phyloP scores from a whole-genome alignment of 2,329 filamentous ascomycete species.

The Albifimbria verrucaria region DNA sequence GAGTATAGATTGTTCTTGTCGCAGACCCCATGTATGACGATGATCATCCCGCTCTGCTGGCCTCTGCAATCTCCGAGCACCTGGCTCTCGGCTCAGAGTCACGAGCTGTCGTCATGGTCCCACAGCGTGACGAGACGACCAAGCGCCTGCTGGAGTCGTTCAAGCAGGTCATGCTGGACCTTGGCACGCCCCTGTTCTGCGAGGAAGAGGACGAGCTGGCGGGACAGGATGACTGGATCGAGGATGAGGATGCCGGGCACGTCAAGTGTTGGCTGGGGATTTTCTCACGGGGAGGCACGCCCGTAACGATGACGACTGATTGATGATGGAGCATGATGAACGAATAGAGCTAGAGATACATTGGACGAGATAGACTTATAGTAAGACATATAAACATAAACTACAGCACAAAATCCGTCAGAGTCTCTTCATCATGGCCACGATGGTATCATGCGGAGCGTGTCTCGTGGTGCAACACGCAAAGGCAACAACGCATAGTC shows the following conservation, averaged over 20 bases:
- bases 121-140: constrained; percentile 68
- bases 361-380: neutral
- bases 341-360: neutral
- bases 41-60: constrained; percentile 73
- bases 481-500: neutral
- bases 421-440: neutral
- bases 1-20: constrained; percentile 65
- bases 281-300: constrained; percentile 39
- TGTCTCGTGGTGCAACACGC: neutral
- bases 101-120: constrained; percentile 75
- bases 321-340: neutral
- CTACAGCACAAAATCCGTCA: no score
- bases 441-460: neutral
- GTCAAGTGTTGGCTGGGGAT: constrained; percentile 70
- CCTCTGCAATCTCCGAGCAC: constrained; percentile 66
- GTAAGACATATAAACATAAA: neutral
- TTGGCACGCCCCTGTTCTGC: constrained; percentile 44
- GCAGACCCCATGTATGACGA: constrained; percentile 88
- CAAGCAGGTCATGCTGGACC: constrained; percentile 53
- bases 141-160: constrained; percentile 61
- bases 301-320: constrained; percentile 9
- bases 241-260: constrained; percentile 40
- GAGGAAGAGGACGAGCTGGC: constrained; percentile 60
- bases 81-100: constrained; percentile 55
- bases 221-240: constrained; percentile 72